These are phyloP conservation scores for Pleurotus djamor DNA, from an alignment of 768 basidiomycete genomes.

Conservation along the genomic window DNA sequence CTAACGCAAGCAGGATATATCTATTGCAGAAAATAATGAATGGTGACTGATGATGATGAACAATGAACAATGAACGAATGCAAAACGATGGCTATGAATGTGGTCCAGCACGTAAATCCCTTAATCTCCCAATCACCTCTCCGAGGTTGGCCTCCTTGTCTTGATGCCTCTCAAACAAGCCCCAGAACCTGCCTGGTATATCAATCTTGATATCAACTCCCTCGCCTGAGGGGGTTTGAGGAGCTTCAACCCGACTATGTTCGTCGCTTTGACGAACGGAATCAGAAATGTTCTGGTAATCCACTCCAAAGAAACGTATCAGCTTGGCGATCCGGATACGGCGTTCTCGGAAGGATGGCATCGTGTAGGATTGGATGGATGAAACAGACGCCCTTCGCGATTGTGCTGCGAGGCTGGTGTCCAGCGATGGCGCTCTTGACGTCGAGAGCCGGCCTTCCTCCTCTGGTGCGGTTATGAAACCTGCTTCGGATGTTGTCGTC, in stretches of 20 bases:
- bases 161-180: conserved; percentile 21
- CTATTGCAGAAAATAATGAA: conserved; percentile 7
- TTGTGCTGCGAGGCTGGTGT: neutral
- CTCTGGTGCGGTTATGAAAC: conserved; percentile 5
- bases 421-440: neutral
- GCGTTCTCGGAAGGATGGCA: conserved; percentile 23
- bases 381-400: neutral
- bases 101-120: conserved; percentile 34
- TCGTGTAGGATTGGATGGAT: neutral
- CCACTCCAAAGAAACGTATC: conserved; percentile 56
- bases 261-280: conserved; percentile 9
- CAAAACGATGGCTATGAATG: neutral
- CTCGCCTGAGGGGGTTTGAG: conserved; percentile 12
- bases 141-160: conserved; percentile 33
- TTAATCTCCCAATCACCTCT: conserved; percentile 42
- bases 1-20: neutral
- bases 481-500: conserved; percentile 1
- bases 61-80: too few relatives aligned
- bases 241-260: neutral
- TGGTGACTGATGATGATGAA: conserved; percentile 7
- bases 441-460: neutral
- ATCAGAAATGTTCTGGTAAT: conserved; percentile 39
- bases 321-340: conserved; percentile 53
- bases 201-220: conserved; percentile 36
- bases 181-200: conserved; percentile 37